Conservation (phyloP, 1,284 basidiomycete genomes). For the Rhodotorula mucilaginosa region DNA sequence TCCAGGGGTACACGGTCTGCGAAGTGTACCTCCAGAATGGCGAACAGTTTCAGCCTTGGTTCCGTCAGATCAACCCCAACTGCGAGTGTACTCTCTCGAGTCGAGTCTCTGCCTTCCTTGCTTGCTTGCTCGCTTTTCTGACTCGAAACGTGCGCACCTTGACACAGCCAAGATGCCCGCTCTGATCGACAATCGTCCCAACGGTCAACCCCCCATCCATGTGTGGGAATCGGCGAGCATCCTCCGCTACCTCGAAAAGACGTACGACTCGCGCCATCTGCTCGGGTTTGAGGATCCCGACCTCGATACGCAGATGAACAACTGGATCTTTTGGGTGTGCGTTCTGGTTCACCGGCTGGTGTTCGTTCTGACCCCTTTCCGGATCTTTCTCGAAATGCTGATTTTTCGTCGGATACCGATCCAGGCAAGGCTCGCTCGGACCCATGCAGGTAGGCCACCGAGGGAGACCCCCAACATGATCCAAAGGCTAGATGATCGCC, state of each 20-base stretch:
- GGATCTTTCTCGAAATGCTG: no score
- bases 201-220: conserved; percentile 15
- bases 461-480: neutral
- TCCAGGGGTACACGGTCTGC: conserved; percentile 21
- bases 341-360: no score
- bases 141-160: no score
- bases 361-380: no score
- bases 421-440: no score
- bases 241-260: conserved; percentile 26
- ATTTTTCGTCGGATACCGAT: no score
- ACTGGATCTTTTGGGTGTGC: conserved; percentile 27
- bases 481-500: neutral
- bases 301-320: conserved; percentile 21
- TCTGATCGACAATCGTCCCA: conserved; percentile 22
- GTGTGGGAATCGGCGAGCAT: conserved; percentile 26
- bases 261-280: conserved; percentile 15
- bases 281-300: conserved; percentile 28
- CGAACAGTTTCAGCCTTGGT: conserved; percentile 33
- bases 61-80: conserved; percentile 31
- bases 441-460: conserved; percentile 9
- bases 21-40: conserved; percentile 16
- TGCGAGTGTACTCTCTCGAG: neutral
- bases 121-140: neutral
- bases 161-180: conserved; percentile 31
- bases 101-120: no score